Evolutionary conservation across 164 flowering plant species (phyloP).

Genomic region (Aristolochia fimbriata): DNA sequence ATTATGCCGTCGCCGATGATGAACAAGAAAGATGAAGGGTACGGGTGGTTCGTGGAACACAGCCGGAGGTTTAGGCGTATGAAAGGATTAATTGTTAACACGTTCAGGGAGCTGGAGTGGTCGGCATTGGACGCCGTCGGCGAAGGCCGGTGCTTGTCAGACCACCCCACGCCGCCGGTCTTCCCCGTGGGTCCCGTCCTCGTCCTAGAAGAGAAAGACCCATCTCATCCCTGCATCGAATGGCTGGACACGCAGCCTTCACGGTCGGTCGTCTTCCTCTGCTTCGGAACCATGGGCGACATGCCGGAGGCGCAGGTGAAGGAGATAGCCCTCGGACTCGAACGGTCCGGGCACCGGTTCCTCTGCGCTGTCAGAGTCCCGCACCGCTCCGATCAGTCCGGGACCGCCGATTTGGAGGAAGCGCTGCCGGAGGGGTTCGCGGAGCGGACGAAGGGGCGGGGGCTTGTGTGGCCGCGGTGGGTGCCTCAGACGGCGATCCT

Average conservation of each 20-base stretch:
- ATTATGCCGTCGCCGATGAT: conserved; percentile 2
- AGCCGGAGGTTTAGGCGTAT: not conserved
- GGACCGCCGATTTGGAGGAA: conserved; percentile 4
- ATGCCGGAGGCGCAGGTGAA: conserved; percentile 11
- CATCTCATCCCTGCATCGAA: conserved; percentile 1
- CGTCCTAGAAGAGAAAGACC: no score
- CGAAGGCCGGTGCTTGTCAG: conserved; percentile 6
- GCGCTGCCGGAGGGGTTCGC: conserved; percentile 10
- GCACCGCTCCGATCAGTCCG: no score
- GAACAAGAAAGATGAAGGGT: conserved; percentile 1
- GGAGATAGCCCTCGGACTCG: conserved; percentile 13
- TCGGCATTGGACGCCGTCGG: not conserved
- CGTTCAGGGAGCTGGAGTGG: conserved; percentile 3
- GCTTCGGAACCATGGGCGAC: conserved; percentile 10
- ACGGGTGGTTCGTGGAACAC: conserved; percentile 4
- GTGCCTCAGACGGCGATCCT: conserved; percentile 10
- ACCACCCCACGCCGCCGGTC: conserved; percentile 3
- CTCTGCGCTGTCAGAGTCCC: not conserved
- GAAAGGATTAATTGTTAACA: conserved; percentile 10
- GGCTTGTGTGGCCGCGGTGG: conserved; percentile 10
- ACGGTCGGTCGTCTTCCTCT: conserved; percentile 7
- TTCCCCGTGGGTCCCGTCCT: not conserved
- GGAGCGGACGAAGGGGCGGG: conserved; percentile 6
- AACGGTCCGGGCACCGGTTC: conserved; percentile 3
- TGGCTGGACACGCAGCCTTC: conserved; percentile 9